Evolutionary conservation across 2,329 filamentous ascomycete genomes (phyloP), one percentile per base, ranked within the genome.

Genomic region (Colletotrichum somersetense): DNA sequence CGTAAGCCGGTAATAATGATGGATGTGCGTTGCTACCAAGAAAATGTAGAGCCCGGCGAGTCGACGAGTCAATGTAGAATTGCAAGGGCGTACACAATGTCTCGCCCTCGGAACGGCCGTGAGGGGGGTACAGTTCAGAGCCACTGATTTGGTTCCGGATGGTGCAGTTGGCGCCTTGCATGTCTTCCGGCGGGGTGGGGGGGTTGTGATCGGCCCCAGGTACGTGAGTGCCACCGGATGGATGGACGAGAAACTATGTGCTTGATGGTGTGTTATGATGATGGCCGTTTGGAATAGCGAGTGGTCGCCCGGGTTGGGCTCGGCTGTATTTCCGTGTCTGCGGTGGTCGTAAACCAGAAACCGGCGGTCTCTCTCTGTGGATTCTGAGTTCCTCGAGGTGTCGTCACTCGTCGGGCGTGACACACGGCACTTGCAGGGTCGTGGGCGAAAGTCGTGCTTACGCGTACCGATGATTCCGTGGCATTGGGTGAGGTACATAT

Each of bases 381-480:
- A n/a, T 7, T 35, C 35, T 35, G 30, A 56, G 52, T 56, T n/a
- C 30, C 30, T 30, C 30, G 52, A 56, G 33, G 52, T 35, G 30
- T 35, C 30, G 52, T 56, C 30, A 56, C 33, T 56, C 30, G 18
- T 35, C 30, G 5, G 23, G 30, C 30, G 30, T 67, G 42, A 59
- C 18, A 42, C 48, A 48, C 30, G 30, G 30, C 30, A 30, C 30
- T 30, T 23, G 7, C 62, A 71, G 63, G 56, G 63, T 62, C 67
- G 62, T 38, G 66, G 63, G 56, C 55, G 40, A 42, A 23, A 35
- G 40, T 66, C 50, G 57, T 58, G 68, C 40, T 42, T 53, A 66
- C 46, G 67, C 42, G 50, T 50, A 38, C 35, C 35, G 35, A 71
- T 62, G 57, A 67, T 67, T 67, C 42, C 68, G 57, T 62, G 68